Conservation (phyloP, 331 rosid genomes). For the Acacia pycnantha region DNA sequence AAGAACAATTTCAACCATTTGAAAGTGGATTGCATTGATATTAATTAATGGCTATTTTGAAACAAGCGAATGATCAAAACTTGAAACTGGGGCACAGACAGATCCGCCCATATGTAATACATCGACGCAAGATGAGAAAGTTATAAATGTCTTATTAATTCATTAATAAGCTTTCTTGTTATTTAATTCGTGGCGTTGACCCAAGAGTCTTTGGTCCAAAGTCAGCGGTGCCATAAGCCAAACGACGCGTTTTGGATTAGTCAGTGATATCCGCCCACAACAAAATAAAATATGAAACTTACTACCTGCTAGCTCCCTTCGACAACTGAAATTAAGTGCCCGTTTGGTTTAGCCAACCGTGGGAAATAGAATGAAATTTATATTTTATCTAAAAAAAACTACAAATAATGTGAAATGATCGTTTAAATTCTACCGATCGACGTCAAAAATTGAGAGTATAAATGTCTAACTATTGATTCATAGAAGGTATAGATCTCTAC, state of each 20-base stretch:
- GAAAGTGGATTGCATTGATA: neutral
- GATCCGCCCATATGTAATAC: neutral
- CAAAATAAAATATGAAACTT: neutral
- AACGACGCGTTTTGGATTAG: neutral
- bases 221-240: neutral
- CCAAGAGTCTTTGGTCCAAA: neutral
- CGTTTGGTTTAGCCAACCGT: too few species aligned
- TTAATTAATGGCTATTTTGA: neutral
- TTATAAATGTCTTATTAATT: neutral
- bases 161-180: neutral
- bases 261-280: neutral
- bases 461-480: too few species aligned
- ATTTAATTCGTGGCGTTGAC: neutral
- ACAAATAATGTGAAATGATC: too few species aligned
- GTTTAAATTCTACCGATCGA: too few species aligned
- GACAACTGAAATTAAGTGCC: neutral
- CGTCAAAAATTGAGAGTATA: too few species aligned
- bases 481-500: too few species aligned
- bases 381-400: too few species aligned
- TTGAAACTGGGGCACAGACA: neutral
- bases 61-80: neutral
- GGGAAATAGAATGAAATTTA: too few species aligned
- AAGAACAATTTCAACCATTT: neutral
- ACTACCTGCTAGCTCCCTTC: neutral
- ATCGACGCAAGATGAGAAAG: neutral